These are phyloP conservation scores for Patellaria atrata DNA, from an alignment of 495 filamentous ascomycete genomes.

Conservation along the genomic window DNA sequence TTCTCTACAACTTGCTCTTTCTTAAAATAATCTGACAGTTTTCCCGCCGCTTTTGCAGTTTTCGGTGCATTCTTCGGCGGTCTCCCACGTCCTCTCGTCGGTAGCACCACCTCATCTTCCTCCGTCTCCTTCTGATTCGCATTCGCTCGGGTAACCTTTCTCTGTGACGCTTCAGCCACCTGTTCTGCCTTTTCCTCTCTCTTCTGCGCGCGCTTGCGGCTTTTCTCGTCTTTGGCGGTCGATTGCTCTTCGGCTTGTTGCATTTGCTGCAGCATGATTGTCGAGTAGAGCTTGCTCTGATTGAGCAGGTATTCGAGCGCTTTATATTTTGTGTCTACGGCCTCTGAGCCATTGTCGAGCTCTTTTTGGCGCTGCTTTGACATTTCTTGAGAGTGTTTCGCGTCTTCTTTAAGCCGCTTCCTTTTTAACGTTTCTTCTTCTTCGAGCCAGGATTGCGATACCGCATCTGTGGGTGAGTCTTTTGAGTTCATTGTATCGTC, in stretches of 20 bases:
- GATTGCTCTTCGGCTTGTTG: constrained; percentile 46
- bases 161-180: constrained; percentile 24
- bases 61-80: constrained; percentile 21
- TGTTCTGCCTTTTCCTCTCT: constrained; percentile 29
- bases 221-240: constrained; percentile 33
- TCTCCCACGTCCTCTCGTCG: constrained; percentile 11
- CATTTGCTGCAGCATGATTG: constrained; percentile 49
- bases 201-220: constrained; percentile 27
- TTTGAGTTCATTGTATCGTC: too few relatives aligned
- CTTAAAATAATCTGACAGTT: constrained; percentile 43
- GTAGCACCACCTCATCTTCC: constrained; percentile 6
- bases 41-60: constrained; percentile 24
- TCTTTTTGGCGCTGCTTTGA: constrained; percentile 33
- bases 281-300: constrained; percentile 34
- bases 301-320: constrained; percentile 31
- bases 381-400: constrained; percentile 34
- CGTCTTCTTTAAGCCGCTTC: constrained; percentile 33
- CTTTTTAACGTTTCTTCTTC: constrained; percentile 38
- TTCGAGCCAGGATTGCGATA: constrained; percentile 29
- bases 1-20: constrained; percentile 41
- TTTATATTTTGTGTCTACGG: constrained; percentile 37
- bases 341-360: constrained; percentile 33
- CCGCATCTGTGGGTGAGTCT: too few relatives aligned
- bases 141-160: constrained; percentile 19
- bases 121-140: constrained; percentile 10